Conservation (phyloP, 2,329 filamentous ascomycete species). For the Phialemonium atrogriseum region DNA sequence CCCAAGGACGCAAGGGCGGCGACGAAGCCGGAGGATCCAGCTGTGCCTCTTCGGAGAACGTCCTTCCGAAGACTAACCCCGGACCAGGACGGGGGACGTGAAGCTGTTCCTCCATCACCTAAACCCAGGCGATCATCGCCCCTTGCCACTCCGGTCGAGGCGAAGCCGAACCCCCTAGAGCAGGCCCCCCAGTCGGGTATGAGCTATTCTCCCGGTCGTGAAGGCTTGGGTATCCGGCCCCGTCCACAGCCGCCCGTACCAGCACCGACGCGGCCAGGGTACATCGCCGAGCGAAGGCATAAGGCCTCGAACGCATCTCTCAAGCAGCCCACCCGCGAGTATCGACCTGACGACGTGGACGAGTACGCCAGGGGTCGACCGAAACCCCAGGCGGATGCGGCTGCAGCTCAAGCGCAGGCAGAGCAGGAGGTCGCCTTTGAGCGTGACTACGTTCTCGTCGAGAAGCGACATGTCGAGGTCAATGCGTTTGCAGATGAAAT, state of each 20-base stretch:
- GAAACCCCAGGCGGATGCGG: neutral
- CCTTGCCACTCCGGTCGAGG: constrained; percentile 32
- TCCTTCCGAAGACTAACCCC: constrained; percentile 32
- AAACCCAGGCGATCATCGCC: constrained; percentile 32
- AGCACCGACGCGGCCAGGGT: constrained; percentile 32
- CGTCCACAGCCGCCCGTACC: constrained; percentile 38
- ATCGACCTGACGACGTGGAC: constrained; percentile 24
- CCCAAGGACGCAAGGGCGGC: constrained; percentile 25
- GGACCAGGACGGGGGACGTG: constrained; percentile 26
- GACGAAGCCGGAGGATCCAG: constrained; percentile 22
- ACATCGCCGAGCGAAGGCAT: constrained; percentile 28
- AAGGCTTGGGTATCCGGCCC: constrained; percentile 39
- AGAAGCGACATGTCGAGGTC: constrained; percentile 91
- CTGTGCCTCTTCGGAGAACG: constrained; percentile 20
- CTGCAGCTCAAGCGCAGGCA: constrained; percentile 44
- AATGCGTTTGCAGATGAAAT: constrained; percentile 96
- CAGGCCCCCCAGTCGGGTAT: constrained; percentile 20
- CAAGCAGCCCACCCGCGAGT: constrained; percentile 24
- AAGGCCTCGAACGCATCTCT: constrained; percentile 30
- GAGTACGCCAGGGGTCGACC: constrained; percentile 22
- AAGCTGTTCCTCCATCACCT: constrained; percentile 26
- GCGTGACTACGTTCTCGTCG: constrained; percentile 90
- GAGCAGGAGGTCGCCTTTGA: constrained; percentile 86
- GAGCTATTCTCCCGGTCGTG: constrained; percentile 36
- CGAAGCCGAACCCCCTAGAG: constrained; percentile 21